These are phyloP conservation scores for Coleophoma cylindrospora DNA, from an alignment of 2,329 filamentous ascomycete genomes.

Conservation along the genomic window DNA sequence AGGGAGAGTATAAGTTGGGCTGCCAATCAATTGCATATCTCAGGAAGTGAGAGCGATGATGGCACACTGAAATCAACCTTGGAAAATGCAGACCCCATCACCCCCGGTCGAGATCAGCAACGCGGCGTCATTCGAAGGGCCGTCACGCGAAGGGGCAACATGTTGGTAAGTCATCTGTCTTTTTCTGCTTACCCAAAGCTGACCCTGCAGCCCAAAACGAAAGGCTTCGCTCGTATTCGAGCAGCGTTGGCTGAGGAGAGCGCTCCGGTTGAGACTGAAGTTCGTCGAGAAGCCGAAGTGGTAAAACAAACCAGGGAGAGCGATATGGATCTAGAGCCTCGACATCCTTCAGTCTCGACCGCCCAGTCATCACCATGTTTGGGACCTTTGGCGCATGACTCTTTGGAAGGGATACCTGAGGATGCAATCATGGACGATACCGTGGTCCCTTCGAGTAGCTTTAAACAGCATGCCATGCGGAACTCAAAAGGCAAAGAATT, in stretches of 20 bases:
- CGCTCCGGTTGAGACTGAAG: constrained; percentile 82
- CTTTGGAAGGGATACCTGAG: constrained; percentile 66
- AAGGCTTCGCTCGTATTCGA: constrained; percentile 88
- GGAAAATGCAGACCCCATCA: constrained; percentile 32
- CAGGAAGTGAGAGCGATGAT: constrained; percentile 76
- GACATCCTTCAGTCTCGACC: constrained; percentile 41
- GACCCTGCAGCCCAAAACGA: constrained; percentile 76
- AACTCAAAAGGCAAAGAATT: constrained; percentile 69
- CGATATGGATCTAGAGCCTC: constrained; percentile 59
- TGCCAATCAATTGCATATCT: constrained; percentile 81
- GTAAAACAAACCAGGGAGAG: constrained; percentile 92
- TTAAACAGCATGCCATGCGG: constrained; percentile 68
- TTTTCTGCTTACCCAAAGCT: constrained; percentile 14
- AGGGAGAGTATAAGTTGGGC: constrained; percentile 88
- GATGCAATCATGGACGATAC: constrained; percentile 59
- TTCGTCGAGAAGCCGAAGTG: constrained; percentile 87
- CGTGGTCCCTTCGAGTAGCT: constrained; percentile 54
- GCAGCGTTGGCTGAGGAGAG: constrained; percentile 86
- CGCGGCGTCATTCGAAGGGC: constrained; percentile 75
- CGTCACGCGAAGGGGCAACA: constrained; percentile 82
- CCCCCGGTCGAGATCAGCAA: constrained; percentile 48
- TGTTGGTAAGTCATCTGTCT: constrained; percentile 58
- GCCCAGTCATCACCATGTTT: constrained; percentile 66
- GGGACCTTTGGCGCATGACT: constrained; percentile 50
- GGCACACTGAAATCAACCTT: constrained; percentile 43